These are phyloP conservation scores for Leersia perrieri DNA, from an alignment of 176 grass and related monocot genomes.

Conservation along the genomic window DNA sequence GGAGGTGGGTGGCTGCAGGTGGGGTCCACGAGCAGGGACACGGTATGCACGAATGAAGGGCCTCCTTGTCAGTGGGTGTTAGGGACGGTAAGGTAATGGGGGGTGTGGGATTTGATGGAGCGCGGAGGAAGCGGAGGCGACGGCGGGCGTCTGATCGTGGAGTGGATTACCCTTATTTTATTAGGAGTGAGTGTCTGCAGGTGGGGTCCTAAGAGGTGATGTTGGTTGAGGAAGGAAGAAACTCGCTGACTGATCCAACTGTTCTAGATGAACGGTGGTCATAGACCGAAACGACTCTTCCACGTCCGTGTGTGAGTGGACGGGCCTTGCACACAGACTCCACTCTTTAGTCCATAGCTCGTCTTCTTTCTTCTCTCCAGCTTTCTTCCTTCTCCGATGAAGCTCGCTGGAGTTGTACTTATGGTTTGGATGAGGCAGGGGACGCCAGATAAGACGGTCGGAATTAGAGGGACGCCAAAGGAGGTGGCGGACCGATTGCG, in stretches of 20 bases:
- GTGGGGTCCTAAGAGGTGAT: not conserved
- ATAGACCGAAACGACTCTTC: too few species aligned
- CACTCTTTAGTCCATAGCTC: too few species aligned
- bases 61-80: not conserved
- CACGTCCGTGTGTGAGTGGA: too few species aligned
- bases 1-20: constrained; percentile 25
- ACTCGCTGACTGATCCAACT: not conserved
- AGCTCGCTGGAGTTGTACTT: too few species aligned
- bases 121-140: constrained; percentile 36
- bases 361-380: too few species aligned
- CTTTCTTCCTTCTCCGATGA: too few species aligned
- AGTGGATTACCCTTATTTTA: too few species aligned
- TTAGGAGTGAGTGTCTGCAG: not conserved
- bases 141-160: constrained; percentile 9
- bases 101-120: not conserved
- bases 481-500: too few species aligned
- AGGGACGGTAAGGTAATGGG: not conserved
- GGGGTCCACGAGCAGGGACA: not conserved
- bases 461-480: too few species aligned
- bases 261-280: not conserved
- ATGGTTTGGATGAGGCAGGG: too few species aligned
- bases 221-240: not conserved
- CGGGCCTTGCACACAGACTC: too few species aligned
- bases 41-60: not conserved
- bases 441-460: too few species aligned